A percentile compares a stretch with the other conserved stretches of the same genome.
phyloP scores from a whole-genome alignment of 371 early-diverging fungal genomes.

The Lichtheimia hyalospora region DNA sequence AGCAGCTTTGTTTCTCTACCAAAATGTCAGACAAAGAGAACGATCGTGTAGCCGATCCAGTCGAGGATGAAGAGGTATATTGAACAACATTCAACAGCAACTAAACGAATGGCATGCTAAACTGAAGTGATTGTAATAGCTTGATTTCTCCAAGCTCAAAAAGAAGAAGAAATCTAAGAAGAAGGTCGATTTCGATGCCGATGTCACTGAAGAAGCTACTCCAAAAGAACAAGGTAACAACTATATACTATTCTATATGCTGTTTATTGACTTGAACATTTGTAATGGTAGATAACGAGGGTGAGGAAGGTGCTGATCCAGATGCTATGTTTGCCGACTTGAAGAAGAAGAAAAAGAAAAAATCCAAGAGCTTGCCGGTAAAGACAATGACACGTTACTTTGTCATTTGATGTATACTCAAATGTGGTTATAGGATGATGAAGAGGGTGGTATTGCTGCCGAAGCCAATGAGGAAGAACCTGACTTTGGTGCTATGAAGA shows the following conservation, averaged over 20 bases:
- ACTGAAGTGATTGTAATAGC: no score
- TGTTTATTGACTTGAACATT: background rate
- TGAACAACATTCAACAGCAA: slow-evolving; percentile 1
- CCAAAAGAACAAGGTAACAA: background rate
- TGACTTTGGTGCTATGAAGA: slow-evolving; percentile 82
- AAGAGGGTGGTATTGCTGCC: slow-evolving; percentile 44
- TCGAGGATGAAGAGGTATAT: slow-evolving; percentile 45
- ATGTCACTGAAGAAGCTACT: slow-evolving; percentile 20
- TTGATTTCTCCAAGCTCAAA: slow-evolving; percentile 51
- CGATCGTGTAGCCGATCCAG: slow-evolving; percentile 39
- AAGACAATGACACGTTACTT: background rate
- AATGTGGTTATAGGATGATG: slow-evolving; percentile 29
- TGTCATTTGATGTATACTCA: background rate
- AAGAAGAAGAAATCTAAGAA: slow-evolving; percentile 60
- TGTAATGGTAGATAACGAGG: background rate
- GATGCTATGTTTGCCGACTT: slow-evolving; percentile 79
- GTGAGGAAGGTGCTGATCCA: slow-evolving; percentile 44
- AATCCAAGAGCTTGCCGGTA: slow-evolving; percentile 63
- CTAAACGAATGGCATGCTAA: background rate
- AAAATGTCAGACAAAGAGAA: slow-evolving; percentile 37
- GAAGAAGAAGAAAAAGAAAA: slow-evolving; percentile 92
- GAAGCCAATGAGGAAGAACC: slow-evolving; percentile 58
- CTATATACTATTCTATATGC: background rate
- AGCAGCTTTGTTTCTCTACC: no score
- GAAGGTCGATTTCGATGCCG: slow-evolving; percentile 51